phyloP scores from a whole-genome alignment of 1,284 basidiomycete genomes.

The Singerocomus rubriflavus region DNA sequence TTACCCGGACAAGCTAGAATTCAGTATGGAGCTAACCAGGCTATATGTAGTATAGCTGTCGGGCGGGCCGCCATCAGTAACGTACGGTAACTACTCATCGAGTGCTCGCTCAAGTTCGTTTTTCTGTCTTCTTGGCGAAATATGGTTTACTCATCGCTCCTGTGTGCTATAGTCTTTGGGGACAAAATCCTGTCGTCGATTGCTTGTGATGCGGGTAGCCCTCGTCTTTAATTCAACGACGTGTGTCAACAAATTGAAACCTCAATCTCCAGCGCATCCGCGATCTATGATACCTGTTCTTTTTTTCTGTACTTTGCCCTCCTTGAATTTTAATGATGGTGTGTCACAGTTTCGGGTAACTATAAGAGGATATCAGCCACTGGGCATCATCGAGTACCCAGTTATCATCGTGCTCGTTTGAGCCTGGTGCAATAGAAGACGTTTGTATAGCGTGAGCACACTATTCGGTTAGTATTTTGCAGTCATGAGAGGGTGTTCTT shows the following conservation, averaged over 20 bases:
- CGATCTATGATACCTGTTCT: constrained; percentile 1
- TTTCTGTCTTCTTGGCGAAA: background rate
- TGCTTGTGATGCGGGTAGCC: too few species aligned
- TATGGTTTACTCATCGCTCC: background rate
- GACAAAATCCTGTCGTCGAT: background rate
- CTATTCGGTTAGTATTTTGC: background rate
- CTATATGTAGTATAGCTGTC: too few species aligned
- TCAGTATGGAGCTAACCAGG: too few species aligned
- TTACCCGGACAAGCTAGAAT: too few species aligned
- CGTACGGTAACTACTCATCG: too few species aligned
- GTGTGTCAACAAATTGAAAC: background rate
- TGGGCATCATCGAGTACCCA: background rate
- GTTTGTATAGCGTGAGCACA: background rate
- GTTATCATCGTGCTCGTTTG: constrained; percentile 2
- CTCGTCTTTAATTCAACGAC: background rate
- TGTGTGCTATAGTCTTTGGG: background rate
- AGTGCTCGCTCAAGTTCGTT: too few species aligned
- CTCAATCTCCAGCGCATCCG: constrained; percentile 1
- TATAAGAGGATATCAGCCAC: constrained; percentile 4
- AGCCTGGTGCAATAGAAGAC: background rate
- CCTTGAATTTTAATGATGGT: background rate
- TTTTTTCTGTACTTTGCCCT: background rate
- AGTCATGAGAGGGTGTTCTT: background rate
- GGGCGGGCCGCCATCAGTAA: too few species aligned
- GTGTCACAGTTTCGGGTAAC: background rate